Base-by-base conservation (phyloP, 1,284 basidiomycete species). In the Schizophyllum commune region DNA sequence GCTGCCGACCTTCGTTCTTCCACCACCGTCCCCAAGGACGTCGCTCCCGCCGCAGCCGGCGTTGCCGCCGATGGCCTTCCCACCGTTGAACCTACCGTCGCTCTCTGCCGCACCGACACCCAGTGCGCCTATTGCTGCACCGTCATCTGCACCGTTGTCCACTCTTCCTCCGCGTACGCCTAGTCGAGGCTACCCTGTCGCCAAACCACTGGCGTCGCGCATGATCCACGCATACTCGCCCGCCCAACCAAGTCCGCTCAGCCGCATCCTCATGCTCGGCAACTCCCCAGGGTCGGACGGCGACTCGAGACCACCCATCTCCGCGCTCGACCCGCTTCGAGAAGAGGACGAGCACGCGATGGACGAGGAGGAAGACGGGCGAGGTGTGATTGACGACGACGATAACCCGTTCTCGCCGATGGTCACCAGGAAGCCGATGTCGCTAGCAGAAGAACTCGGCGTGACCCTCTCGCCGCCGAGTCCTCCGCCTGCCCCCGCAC, bases 171-270 rank as follows among this genome's bases (percentile, higher is more conserved):
- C 57, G 32, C 66, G 15, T 55, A 63, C 17, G 60, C 64, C 19
- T 68, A 68, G 33, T 63, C 67, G 73, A 21, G 77, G 81, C 1
- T 90, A 88, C 75, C 87, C 86, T 0, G 74, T 85, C 56, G 88
- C 87, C 3, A 90, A 88, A 67, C 86, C 88, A 4, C 73, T 84
- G 58, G 85, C 82, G 0, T 71, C 77, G 60, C 83, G 79, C 60
- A 89, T 90, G 85, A 77, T 83, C 1, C 89, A 91, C 64, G 88
- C 88, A 0, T 91, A 91, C 66, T 91, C 89, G 0, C 89, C 89
- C 32, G 84, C 77, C 2, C 85, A 84, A 71, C 89, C 89, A 0
- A 89, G 88, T 65, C 89, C 89, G 1, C 77, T 91, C 39, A 89
- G 86, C 62, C 80, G 88, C 9, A 89, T 91, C 60, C 76, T 91